phyloP scores from a whole-genome alignment of 2,329 filamentous ascomycete species.

The Cordyceps farinosa region DNA sequence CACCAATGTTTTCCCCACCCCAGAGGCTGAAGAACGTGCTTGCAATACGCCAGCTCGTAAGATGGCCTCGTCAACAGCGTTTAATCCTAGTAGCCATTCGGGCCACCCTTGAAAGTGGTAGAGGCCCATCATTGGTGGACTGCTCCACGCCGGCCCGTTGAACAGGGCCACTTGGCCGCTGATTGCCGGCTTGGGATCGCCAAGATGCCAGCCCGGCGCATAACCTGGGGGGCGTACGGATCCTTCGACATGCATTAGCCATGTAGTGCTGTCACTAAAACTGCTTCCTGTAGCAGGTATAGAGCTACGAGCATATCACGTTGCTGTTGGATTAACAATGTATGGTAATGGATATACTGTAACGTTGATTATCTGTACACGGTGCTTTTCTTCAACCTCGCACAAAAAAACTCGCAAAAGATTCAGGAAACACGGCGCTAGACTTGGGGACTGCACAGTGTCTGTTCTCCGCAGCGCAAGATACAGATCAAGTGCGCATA shows the following conservation, averaged over 20 bases:
- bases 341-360: conserved; percentile 2
- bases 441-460: background rate
- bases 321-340: background rate
- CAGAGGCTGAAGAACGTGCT: background rate
- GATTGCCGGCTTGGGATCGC: background rate
- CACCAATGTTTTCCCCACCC: background rate
- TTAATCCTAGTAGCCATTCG: background rate
- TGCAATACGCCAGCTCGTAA: background rate
- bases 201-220: background rate
- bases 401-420: background rate
- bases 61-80: background rate
- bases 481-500: background rate
- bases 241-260: background rate
- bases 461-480: background rate
- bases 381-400: background rate
- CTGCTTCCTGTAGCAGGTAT: background rate
- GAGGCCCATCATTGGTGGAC: background rate
- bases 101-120: background rate
- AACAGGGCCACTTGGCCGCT: background rate
- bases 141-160: background rate
- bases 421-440: background rate
- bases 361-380: conserved; percentile 12
- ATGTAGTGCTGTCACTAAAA: too few species aligned
- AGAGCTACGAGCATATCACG: background rate
- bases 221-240: background rate